Percentiles rank a stretch among this genome's conserved stretches.
These are phyloP conservation scores for Xylaria castorea DNA, from an alignment of 495 filamentous ascomycete genomes.

Conservation along the genomic window DNA sequence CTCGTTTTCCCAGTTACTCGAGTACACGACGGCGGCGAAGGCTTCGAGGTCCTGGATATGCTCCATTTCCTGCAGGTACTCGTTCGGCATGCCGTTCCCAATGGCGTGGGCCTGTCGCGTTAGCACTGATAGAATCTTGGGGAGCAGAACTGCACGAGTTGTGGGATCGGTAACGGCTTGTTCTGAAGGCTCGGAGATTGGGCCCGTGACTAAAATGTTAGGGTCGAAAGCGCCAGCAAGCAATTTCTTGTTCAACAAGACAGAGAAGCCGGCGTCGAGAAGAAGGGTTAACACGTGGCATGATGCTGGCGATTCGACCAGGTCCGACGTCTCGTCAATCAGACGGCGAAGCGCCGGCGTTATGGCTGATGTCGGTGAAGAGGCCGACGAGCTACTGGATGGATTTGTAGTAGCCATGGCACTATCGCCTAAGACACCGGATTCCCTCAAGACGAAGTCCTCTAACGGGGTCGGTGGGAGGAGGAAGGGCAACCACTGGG, in stretches of 20 bases:
- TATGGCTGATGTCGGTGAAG: constrained; percentile 41
- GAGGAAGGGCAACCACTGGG: constrained; percentile 82
- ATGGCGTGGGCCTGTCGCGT: constrained; percentile 89
- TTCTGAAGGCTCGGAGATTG: constrained; percentile 35
- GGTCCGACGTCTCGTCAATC: constrained; percentile 94
- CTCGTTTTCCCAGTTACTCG: constrained; percentile 83
- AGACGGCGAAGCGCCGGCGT: constrained; percentile 75
- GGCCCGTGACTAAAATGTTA: constrained; percentile 44
- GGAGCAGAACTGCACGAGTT: constrained; percentile 76
- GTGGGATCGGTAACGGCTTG: constrained; percentile 43
- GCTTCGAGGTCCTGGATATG: constrained; percentile 85
- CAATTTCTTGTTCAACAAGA: constrained; percentile 79
- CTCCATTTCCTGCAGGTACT: constrained; percentile 87
- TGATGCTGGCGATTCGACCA: constrained; percentile 93
- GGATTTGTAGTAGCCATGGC: constrained; percentile 34
- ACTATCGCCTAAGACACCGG: constrained; percentile 70
- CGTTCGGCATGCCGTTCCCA: constrained; percentile 82
- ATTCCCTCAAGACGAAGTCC: constrained; percentile 79
- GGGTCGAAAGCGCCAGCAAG: constrained; percentile 75
- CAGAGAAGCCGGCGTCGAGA: constrained; percentile 84
- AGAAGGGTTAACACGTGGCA: constrained; percentile 80
- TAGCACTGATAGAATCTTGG: constrained; percentile 85
- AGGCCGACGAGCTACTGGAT: constrained; percentile 31
- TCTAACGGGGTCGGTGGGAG: constrained; percentile 82
- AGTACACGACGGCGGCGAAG: constrained; percentile 93